Base-by-base conservation (phyloP, 2,329 filamentous ascomycete species). In the Cryphonectria nitschkei region DNA sequence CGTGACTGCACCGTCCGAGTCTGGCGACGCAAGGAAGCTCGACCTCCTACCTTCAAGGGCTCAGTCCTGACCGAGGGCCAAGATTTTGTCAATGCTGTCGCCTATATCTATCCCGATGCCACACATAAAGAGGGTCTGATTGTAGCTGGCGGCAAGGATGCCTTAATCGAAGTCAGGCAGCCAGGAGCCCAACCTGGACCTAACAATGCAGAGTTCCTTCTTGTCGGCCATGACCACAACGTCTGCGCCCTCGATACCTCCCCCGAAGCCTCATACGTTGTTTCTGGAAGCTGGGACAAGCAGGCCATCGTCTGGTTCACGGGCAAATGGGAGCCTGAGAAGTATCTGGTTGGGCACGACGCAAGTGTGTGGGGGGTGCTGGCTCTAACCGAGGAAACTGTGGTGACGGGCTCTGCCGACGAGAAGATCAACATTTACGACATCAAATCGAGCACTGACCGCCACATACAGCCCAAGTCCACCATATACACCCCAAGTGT, bases 251-350 rank as follows among this genome's bases (percentile, higher is more conserved):
- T 99, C 61, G 93, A 97, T 76, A 90, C 93, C 22, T 91, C 91
- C 66, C 88, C 91, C 0, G 87, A 90, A 71, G 92, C 91, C 1
- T 88, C 84, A 62, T 93, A 90, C 79, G 86, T 98, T 56, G 90
- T 98, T 63, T 98, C 95, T 74, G 96, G 95, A 43, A 93, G 95
- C 76, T 99, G 96, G 96, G 96, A 99, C 80, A 89, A 89, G 41
- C 92, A 94, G 74, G 95, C 94, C 39, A 91, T 94, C 68, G 83
- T 98, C 67, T 99, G 96, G 96, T 87, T 86, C 73, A 84, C 96
- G n/a, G 88, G 89, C 56, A 94, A 92, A 75, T 98, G 95, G 93
- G 94, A 97, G 78, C 88, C 88, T 13, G 88, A 92, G 74, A 82
- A 90, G 43, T 83, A 92, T 63, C 84, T 99, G 26, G 83, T 88